Evolutionary conservation across 2,329 filamentous ascomycete species (phyloP), one percentile per base, ranked within the genome.

Genomic region (Septoria petroselini): DNA sequence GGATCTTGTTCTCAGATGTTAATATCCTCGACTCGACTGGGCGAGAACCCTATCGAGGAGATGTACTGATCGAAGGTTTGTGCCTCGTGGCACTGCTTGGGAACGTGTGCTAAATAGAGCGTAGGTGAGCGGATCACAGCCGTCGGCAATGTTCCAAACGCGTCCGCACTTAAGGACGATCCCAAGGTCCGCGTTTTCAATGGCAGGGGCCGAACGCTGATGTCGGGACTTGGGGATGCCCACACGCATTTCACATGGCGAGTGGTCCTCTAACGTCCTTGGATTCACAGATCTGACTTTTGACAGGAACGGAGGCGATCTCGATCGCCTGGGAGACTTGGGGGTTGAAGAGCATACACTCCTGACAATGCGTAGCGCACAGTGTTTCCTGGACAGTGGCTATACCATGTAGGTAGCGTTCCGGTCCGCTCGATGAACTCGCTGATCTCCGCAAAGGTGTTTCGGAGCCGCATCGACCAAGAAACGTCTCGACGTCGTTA

Each of bases 201-300:
- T 4, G 73, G 72, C 1, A 59, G 59, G 11, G 72, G 72, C 1
- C 63, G 73, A 15, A 77, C 75, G 1, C 55, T 78, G 19, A 77
- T 77, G 70, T 70, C 69, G n/a, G 75, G 75, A 0, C 62, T 77
- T 0, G 72, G 73, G 1, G 75, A 78, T 52, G 70, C 73, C 0
- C 75, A 78, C 58, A 72, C 73, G 0, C 74, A 77, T 54, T 67
- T 77, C 5, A 72, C 70, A 2, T 78, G 74, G 75, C 76, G 27
- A 30, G 27, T 30, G 7, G 12, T 30, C 27, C 7, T 7, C 27
- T 7, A 30, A 12, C 12, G 27, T 12, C 12, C 7, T 30, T 30
- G 27, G 27, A 7, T 7, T 7, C 27, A 77, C 48, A 67, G 67
- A n/a, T n/a, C n/a, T n/a, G n/a, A n/a, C n/a, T n/a, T n/a, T n/a